Conservation (phyloP, 805 yeast genomes). For the Pichia membranifaciens region DNA sequence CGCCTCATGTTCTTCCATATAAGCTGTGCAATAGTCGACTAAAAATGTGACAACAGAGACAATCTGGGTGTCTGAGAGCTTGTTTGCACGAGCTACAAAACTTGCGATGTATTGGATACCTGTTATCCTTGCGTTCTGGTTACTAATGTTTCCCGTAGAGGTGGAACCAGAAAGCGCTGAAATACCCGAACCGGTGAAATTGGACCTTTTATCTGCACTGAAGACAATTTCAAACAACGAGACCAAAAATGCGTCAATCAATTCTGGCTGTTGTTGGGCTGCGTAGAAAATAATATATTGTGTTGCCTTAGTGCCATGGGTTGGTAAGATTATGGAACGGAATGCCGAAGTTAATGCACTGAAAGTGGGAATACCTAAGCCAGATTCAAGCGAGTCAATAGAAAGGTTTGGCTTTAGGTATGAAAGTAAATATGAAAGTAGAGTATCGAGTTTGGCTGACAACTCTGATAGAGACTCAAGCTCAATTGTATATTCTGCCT, state of each 20-base stretch:
- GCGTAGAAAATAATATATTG: conserved; percentile 80
- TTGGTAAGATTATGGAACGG: conserved; percentile 78
- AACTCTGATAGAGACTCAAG: conserved; percentile 46
- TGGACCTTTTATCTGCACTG: conserved; percentile 32
- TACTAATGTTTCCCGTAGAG: conserved; percentile 1
- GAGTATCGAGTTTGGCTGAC: conserved; percentile 64
- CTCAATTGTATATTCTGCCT: conserved; percentile 43
- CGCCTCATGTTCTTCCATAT: conserved; percentile 74
- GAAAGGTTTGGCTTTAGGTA: conserved; percentile 46
- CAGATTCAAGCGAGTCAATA: conserved; percentile 45
- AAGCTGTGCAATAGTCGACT: conserved; percentile 77
- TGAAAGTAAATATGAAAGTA: conserved; percentile 53
- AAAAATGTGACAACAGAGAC: conserved; percentile 77
- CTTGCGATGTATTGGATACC: conserved; percentile 90
- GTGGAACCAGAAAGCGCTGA: neutral
- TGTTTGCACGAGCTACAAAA: conserved; percentile 80
- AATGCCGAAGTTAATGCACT: conserved; percentile 71
- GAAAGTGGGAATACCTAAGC: conserved; percentile 63
- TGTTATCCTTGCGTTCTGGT: conserved; percentile 50
- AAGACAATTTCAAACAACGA: conserved; percentile 79
- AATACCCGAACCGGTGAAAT: neutral
- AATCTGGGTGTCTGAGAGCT: conserved; percentile 64
- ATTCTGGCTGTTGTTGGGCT: conserved; percentile 74
- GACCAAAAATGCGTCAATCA: conserved; percentile 80
- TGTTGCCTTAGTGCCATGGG: conserved; percentile 83